Base-by-base conservation (phyloP, 768 basidiomycete genomes). In the Paxillus ammoniavirescens region DNA sequence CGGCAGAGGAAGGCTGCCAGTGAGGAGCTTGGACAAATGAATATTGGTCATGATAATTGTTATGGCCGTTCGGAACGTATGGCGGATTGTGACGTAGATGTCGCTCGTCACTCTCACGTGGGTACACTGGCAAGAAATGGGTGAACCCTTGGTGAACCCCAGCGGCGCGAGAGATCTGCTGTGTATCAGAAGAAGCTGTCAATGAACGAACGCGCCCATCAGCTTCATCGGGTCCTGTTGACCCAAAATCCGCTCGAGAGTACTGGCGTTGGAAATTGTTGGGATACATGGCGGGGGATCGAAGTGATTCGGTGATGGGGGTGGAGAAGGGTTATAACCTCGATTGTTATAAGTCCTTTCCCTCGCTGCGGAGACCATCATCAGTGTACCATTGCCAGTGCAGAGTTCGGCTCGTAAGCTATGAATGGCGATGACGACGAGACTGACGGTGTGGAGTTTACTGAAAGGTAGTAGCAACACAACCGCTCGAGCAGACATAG, bases 381-480 rank as follows among this genome's bases (percentile, higher is more conserved):
- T 31, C 31, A 47, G 53, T 53, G 18, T 61, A 64, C 64, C 64
- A 56, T 54, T 58, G 42, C 47, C 35, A 44, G 36, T 49, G 52
- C 60, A 62, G 57, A 42, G 57, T 62, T 59, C 60, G 53, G 36
- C 17, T 15, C 10, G 44, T n/a, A 45, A 13, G n/a, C 30, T 46
- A 33, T 46, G 55, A 55, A 56, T 53, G 65, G 63, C 60, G 44
- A 65, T 67, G 64, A 65, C 50, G 57, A 65, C 47, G 40, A 54
- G 43, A 51, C 53, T 52, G 48, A 48, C 58, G 58, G 38, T 65
- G 58, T 64, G 47, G 41, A 28, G 57, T 66, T 65, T 49, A 13
- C 13, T 38, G 37, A 38, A n/a, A 38, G 37, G 14, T 7, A 38
- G 14, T 38, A n/a, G 65, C 62, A 8, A 38, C 36, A 47, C 57